A percentile compares a stretch with the other conserved stretches of the same genome.
Evolutionary conservation across 1,139 yeast genomes (phyloP).

Genomic region (Hemisphaericaspora xylanilytica): DNA sequence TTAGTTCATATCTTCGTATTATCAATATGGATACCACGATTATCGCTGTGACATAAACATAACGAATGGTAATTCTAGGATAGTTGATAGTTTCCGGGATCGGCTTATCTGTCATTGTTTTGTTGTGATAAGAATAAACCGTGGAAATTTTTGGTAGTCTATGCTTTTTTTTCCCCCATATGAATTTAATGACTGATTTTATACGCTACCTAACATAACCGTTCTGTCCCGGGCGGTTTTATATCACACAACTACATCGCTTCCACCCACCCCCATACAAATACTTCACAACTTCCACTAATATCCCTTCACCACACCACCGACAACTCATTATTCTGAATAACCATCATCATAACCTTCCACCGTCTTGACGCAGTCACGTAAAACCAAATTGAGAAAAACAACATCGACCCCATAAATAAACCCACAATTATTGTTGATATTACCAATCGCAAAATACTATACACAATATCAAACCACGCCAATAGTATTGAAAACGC

Average conservation of each 20-base stretch:
- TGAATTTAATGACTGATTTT: too few relatives aligned
- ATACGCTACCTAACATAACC: too few relatives aligned
- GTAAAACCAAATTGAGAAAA: conserved; percentile 14
- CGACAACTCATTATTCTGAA: conserved; percentile 12
- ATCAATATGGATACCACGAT: conserved; percentile 2
- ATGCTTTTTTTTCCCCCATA: too few relatives aligned
- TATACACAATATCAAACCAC: conserved; percentile 20
- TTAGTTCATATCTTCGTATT: conserved; percentile 4
- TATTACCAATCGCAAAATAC: conserved; percentile 18
- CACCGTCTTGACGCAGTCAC: conserved; percentile 16
- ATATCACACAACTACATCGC: too few relatives aligned
- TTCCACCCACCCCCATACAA: conserved; percentile 1
- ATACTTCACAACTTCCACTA: too few relatives aligned
- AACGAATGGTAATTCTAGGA: background rate
- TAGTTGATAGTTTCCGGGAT: background rate
- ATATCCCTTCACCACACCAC: conserved; percentile 9
- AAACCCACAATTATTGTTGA: conserved; percentile 18
- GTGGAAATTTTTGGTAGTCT: too few relatives aligned
- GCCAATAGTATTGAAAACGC: conserved; percentile 16
- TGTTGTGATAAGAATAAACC: background rate
- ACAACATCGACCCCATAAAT: conserved; percentile 12
- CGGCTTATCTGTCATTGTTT: conserved; percentile 3
- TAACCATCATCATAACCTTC: conserved; percentile 13
- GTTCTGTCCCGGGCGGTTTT: too few relatives aligned
- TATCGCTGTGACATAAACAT: background rate